Evolutionary conservation across 331 rosid species (phyloP).

Genomic region (Saraca asoca): DNA sequence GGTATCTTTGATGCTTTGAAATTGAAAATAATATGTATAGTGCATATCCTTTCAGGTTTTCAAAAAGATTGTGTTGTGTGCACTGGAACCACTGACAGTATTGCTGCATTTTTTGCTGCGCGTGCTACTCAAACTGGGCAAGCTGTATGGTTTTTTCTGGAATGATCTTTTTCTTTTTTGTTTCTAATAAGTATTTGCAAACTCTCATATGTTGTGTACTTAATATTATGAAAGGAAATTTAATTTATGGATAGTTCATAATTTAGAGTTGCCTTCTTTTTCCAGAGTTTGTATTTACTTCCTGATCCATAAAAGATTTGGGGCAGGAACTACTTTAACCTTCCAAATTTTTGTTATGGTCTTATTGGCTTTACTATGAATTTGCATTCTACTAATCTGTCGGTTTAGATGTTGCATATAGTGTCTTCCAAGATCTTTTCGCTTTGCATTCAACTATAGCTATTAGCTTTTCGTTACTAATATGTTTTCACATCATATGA

Average conservation of each 20-base stretch:
- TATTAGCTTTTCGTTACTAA: conserved; percentile 13
- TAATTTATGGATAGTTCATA: conserved; percentile 3
- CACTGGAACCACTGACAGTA: conserved; percentile 94
- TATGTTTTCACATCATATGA: conserved; percentile 10
- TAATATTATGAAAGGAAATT: not conserved
- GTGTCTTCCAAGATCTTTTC: conserved; percentile 12
- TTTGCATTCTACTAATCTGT: conserved; percentile 12
- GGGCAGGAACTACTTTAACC: conserved; percentile 3
- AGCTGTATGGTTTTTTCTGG: conserved; percentile 58
- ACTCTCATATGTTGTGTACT: conserved; percentile 10
- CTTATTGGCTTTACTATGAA: not conserved
- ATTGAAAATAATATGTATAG: conserved; percentile 8
- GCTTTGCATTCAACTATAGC: conserved; percentile 11
- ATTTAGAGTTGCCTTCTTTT: not conserved
- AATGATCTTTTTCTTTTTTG: not conserved
- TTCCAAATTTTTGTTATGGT: conserved; percentile 14
- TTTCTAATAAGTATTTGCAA: conserved; percentile 8
- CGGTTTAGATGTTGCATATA: conserved; percentile 11
- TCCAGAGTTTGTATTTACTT: not conserved
- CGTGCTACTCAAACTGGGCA: conserved; percentile 82
- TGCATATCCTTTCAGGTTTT: conserved; percentile 59
- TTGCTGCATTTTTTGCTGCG: conserved; percentile 95
- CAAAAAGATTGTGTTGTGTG: conserved; percentile 71
- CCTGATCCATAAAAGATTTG: not conserved
- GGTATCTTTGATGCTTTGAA: conserved; percentile 15